Percentiles rank a stretch among this genome's conserved stretches.
Conservation (phyloP, 192 early-diverging fungal genomes). For the Podila verticillata region DNA sequence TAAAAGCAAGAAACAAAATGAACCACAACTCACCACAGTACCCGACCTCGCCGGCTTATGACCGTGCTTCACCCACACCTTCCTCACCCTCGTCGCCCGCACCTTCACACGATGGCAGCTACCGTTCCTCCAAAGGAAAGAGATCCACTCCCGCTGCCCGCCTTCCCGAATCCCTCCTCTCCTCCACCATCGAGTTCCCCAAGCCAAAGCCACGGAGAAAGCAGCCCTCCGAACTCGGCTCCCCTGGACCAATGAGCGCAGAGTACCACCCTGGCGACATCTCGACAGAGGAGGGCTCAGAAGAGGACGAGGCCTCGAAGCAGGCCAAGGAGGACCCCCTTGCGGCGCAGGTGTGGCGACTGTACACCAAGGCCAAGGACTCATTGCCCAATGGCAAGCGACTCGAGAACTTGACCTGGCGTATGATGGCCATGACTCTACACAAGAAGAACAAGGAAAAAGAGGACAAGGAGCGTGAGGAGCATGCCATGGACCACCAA, state of each 20-base stretch:
- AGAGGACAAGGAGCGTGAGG: conserved; percentile 32
- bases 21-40: conserved; percentile 49
- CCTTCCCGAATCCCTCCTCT: conserved; percentile 48
- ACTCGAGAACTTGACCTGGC: conserved; percentile 86
- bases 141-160: conserved; percentile 23
- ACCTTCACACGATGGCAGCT: conserved; percentile 46
- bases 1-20: conserved; percentile 6
- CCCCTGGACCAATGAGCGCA: conserved; percentile 26
- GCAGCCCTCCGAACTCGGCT: conserved; percentile 41
- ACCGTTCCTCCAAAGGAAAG: conserved; percentile 42
- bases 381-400: conserved; percentile 78
- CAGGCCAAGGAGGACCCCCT: conserved; percentile 60
- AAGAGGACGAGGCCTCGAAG: conserved; percentile 45
- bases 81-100: conserved; percentile 50
- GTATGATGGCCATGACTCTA: conserved; percentile 76
- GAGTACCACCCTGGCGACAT: conserved; percentile 7
- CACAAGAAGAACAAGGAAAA: conserved; percentile 51
- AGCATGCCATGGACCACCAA: conserved; percentile 34
- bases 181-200: conserved; percentile 49
- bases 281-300: conserved; percentile 29
- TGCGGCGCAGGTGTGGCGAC: conserved; percentile 72
- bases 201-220: conserved; percentile 51
- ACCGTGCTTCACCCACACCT: conserved; percentile 43
- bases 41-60: conserved; percentile 42
- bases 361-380: conserved; percentile 84